Conservation (phyloP, 345 rosid genomes). For the Melaleuca alternifolia region DNA sequence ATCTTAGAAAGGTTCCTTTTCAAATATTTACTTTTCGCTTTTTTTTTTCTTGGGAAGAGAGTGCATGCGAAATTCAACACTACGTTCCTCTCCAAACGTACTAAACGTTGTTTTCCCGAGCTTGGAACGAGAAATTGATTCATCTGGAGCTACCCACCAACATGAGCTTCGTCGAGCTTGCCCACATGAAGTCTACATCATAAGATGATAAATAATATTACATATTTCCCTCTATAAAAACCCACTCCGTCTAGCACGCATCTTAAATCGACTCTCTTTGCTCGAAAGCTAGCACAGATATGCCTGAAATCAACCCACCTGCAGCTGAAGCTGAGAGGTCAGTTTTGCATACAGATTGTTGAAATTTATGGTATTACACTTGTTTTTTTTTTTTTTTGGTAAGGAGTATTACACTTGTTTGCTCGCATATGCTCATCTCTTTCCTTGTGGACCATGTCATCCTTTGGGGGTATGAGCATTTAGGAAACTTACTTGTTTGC, state of each 20-base stretch:
- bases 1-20: background rate
- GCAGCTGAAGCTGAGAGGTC: background rate
- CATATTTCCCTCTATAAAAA: background rate
- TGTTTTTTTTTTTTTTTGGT: too few species aligned
- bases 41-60: background rate
- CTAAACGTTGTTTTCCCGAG: background rate
- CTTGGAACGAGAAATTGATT: background rate
- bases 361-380: too few species aligned
- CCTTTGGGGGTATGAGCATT: background rate
- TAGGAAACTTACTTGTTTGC: background rate
- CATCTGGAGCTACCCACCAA: background rate
- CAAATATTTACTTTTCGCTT: background rate
- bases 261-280: background rate
- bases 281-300: background rate
- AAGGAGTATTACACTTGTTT: background rate
- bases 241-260: background rate
- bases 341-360: background rate
- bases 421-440: background rate
- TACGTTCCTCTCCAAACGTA: background rate
- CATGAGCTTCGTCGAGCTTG: background rate
- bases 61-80: background rate
- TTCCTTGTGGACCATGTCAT: background rate
- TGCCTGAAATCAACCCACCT: background rate
- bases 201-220: too few species aligned
- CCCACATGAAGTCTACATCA: background rate